Conservation (phyloP, 164 flowering plant species). For the Tetrastigma voinierianum region DNA sequence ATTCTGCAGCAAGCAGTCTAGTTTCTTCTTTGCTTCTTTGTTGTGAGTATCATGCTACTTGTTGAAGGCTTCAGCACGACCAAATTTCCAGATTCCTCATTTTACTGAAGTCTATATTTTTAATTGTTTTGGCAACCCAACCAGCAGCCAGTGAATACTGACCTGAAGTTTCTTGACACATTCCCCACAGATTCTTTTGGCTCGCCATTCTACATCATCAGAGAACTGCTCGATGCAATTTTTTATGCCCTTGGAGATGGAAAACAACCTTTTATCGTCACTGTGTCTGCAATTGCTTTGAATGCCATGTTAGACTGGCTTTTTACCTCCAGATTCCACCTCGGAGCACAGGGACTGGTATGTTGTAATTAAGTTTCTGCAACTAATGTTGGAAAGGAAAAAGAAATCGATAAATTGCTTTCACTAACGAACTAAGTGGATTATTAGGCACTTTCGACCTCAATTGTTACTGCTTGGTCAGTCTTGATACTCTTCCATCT, state of each 20-base stretch:
- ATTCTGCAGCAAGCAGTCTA: slow-evolving; percentile 26
- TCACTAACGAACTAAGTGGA: not conserved
- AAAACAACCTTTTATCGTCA: slow-evolving; percentile 23
- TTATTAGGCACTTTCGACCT: slow-evolving; percentile 32
- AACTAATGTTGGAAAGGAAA: not conserved
- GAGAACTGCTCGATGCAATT: slow-evolving; percentile 29
- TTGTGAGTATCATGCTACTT: slow-evolving; percentile 26
- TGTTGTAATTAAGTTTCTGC: not conserved
- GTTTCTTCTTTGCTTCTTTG: slow-evolving; percentile 26
- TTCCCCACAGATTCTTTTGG: slow-evolving; percentile 33
- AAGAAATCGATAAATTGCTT: not conserved
- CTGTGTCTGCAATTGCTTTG: slow-evolving; percentile 20
- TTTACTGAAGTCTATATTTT: not conserved
- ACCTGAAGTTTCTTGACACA: not conserved
- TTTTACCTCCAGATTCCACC: slow-evolving; percentile 19
- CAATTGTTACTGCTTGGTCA: slow-evolving; percentile 27
- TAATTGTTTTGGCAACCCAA: not conserved
- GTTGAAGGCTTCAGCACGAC: not conserved
- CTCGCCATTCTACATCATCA: slow-evolving; percentile 25
- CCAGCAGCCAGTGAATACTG: not conserved
- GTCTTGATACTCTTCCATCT: slow-evolving; percentile 19
- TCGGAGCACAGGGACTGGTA: slow-evolving; percentile 40
- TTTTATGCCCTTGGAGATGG: slow-evolving; percentile 38
- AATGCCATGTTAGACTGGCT: slow-evolving; percentile 36
- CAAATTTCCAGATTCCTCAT: not conserved